Base-by-base conservation (phyloP, 129 eudicot genomes). In the Silybum marianum region DNA sequence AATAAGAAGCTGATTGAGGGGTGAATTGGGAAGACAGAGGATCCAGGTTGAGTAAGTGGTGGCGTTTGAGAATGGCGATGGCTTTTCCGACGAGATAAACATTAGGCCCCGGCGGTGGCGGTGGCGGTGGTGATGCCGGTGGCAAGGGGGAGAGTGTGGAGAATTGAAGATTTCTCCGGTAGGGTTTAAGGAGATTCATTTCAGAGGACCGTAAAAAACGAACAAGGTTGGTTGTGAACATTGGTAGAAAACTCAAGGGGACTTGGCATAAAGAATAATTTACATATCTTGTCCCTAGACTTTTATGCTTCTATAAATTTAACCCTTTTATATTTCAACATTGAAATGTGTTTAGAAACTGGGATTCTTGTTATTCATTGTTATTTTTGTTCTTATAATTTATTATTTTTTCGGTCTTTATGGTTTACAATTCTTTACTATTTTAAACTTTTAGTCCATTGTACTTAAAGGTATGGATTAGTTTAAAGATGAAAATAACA, bases 61-160 rank as follows among this genome's bases (percentile, higher is more conserved):
- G 91, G 87, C 79, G 90, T 39, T 87, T 84, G 81, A 95, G 96
- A 81, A 92, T 83, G 81, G 97, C 36, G 72, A 91, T 68, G 83
- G 95, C 87, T 77, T 85, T 84, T 71, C 69, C 85, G 75, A 91
- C 88, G 48, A 95, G 85, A 46, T 74, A 44, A 42, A 81, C 67
- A 66, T 88, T 87, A 48, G 90, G 84, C 0, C 7, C 44, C 73
- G 79, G 78, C 26, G 69, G 81, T 51, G 81, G 77, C 19, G 65
- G 9, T 82, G 81, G 66, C 58, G 81, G n/a, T 82, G 36, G 36
- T 6, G 36, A 32, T 4, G 36, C 6, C 36, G 81, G 36, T 70
- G 81, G 68, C 13, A n/a, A 11, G 83, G 83, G 18, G 87, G 83
- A 40, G 87, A 85, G 70, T 63, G 89, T 78, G 73, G 93, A 78